A percentile compares a stretch with the other conserved stretches of the same genome.
These are phyloP conservation scores for Polygonum aviculare DNA, from an alignment of 148 eudicot species.

Conservation along the genomic window DNA sequence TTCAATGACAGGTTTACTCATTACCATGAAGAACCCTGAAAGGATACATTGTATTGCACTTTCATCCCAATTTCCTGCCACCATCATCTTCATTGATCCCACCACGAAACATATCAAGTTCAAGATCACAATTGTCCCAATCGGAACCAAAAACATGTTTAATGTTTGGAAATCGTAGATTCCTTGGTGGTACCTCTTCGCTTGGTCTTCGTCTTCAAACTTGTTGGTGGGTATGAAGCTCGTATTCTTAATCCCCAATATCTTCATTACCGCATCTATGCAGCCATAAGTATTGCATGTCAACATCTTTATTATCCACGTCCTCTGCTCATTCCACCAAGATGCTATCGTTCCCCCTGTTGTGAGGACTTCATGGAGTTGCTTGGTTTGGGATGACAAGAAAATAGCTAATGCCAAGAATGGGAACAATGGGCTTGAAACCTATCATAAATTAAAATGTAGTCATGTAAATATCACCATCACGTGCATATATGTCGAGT, in stretches of 20 bases:
- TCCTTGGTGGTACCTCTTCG: conserved; percentile 35
- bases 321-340: conserved; percentile 35
- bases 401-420: conserved; percentile 26
- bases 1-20: conserved; percentile 48
- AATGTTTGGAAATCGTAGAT: conserved; percentile 50
- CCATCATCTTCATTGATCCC: conserved; percentile 25
- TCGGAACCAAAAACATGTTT: conserved; percentile 31
- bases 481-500: neutral
- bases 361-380: conserved; percentile 22
- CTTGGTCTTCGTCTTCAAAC: conserved; percentile 32
- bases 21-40: conserved; percentile 24
- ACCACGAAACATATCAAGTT: conserved; percentile 31
- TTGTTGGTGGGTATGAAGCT: conserved; percentile 58
- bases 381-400: conserved; percentile 27
- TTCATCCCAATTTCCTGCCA: conserved; percentile 9
- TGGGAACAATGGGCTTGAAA: conserved; percentile 32
- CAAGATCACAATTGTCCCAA: conserved; percentile 35
- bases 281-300: conserved; percentile 29
- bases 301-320: conserved; percentile 36
- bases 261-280: conserved; percentile 31
- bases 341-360: conserved; percentile 21
- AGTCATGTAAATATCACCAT: neutral
- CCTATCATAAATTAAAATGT: conserved; percentile 20
- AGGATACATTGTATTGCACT: conserved; percentile 37
- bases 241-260: conserved; percentile 31